These are phyloP conservation scores for Verticillium alfalfae DNA, from an alignment of 2,329 filamentous ascomycete species.

Conservation along the genomic window DNA sequence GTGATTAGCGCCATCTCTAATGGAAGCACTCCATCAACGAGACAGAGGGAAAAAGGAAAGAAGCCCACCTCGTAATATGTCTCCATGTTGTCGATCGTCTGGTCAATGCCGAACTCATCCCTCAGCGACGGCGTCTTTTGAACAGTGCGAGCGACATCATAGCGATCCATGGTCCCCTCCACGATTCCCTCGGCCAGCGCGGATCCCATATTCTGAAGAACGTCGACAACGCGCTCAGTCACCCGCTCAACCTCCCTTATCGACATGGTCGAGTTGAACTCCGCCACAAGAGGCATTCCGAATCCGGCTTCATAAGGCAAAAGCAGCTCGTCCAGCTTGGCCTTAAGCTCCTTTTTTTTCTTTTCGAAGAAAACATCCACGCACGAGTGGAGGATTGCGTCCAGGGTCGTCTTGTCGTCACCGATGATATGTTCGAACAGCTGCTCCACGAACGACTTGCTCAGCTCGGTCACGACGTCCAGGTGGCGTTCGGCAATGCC, in stretches of 20 bases:
- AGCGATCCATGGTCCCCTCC: not conserved
- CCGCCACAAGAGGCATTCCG: not conserved
- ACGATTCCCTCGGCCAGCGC: conserved; percentile 10
- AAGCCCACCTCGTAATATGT: conserved; percentile 31
- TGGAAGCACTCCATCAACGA: too few relatives aligned
- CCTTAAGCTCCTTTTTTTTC: conserved; percentile 25
- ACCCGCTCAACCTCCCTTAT: conserved; percentile 6
- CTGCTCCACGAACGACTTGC: conserved; percentile 1
- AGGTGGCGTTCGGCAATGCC: conserved; percentile 39
- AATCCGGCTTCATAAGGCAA: not conserved
- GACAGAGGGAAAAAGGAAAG: too few relatives aligned
- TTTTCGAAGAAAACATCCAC: conserved; percentile 24
- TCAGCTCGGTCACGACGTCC: conserved; percentile 32
- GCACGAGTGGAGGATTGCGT: conserved; percentile 28
- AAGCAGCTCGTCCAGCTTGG: conserved; percentile 39
- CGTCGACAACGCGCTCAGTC: conserved; percentile 9
- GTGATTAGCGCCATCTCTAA: not conserved
- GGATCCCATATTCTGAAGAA: not conserved
- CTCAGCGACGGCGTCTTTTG: conserved; percentile 18
- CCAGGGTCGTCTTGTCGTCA: conserved; percentile 23
- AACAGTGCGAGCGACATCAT: conserved; percentile 10
- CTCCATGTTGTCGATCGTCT: conserved; percentile 28
- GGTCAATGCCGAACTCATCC: conserved; percentile 19
- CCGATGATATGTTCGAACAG: conserved; percentile 35
- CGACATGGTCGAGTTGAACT: conserved; percentile 5